A percentile compares a stretch with the other conserved stretches of the same genome.
These are phyloP conservation scores for Penicillium dipodomyicola DNA, from an alignment of 495 filamentous ascomycete species.

Conservation along the genomic window DNA sequence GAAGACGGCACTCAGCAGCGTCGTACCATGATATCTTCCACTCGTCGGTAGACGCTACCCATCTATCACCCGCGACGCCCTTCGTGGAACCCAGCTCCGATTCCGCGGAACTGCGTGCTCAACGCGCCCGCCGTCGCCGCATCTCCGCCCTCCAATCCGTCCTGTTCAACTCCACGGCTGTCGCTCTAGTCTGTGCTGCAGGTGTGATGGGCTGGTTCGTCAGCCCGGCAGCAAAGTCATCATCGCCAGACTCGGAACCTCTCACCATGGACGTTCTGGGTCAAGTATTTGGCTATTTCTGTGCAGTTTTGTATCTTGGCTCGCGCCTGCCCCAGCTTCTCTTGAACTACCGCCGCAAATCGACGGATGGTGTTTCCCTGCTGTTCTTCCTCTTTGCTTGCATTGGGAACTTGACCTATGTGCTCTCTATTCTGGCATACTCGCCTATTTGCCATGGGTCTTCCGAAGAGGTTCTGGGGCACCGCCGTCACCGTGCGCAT, in stretches of 20 bases:
- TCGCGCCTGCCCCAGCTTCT: constrained; percentile 84
- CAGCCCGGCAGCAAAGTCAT: constrained; percentile 40
- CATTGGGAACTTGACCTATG: constrained; percentile 89
- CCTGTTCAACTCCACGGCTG: constrained; percentile 66
- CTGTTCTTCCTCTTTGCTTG: constrained; percentile 97
- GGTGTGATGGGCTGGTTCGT: constrained; percentile 86
- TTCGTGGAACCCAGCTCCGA: constrained; percentile 43
- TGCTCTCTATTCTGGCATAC: constrained; percentile 85
- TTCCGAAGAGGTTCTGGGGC: constrained; percentile 10
- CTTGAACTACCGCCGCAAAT: constrained; percentile 85
- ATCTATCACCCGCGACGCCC: constrained; percentile 80
- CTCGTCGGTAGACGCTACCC: constrained; percentile 53
- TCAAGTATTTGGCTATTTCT: constrained; percentile 83
- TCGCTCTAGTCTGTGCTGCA: constrained; percentile 75
- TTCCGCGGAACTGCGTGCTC: constrained; percentile 11
- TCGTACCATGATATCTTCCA: constrained; percentile 37
- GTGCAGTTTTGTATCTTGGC: constrained; percentile 83
- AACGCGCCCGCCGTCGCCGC: constrained; percentile 24
- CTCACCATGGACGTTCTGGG: constrained; percentile 71
- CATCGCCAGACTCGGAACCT: constrained; percentile 26
- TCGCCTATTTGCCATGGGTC: constrained; percentile 56
- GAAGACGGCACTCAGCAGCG: constrained; percentile 31
- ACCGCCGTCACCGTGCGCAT: constrained; percentile 17
- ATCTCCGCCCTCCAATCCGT: constrained; percentile 55
- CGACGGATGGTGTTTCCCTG: constrained; percentile 84